Percentiles rank a stretch among this genome's conserved stretches.
Conservation (phyloP, 345 rosid genomes). For the Populus tremula region DNA sequence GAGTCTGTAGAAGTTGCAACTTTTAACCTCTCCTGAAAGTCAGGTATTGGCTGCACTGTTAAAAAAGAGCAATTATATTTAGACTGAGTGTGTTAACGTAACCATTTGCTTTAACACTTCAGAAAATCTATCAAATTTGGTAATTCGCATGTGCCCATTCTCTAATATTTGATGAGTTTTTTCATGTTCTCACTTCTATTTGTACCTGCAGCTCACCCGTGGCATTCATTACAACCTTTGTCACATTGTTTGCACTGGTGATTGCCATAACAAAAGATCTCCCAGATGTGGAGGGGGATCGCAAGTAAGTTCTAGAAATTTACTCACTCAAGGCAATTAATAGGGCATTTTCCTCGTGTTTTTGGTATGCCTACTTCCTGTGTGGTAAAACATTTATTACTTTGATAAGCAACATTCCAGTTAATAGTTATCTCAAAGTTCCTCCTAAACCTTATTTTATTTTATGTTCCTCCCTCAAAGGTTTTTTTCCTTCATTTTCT, state of each 20-base stretch:
- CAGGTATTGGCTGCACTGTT: background rate
- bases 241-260: slow-evolving; percentile 83
- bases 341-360: background rate
- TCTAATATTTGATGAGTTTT: slow-evolving; percentile 10
- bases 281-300: slow-evolving; percentile 96
- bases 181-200: slow-evolving; percentile 12
- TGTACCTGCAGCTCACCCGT: slow-evolving; percentile 72
- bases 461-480: no score
- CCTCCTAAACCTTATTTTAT: background rate
- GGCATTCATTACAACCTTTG: slow-evolving; percentile 92
- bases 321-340: background rate
- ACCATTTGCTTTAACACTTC: background rate
- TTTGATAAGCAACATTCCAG: background rate
- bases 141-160: background rate
- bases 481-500: no score
- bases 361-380: background rate
- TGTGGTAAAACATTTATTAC: background rate
- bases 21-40: slow-evolving; percentile 3
- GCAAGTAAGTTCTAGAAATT: slow-evolving; percentile 55
- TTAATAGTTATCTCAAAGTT: slow-evolving; percentile 7
- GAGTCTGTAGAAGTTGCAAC: background rate
- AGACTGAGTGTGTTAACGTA: background rate
- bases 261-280: slow-evolving; percentile 96
- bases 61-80: background rate
- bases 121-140: background rate